Conservation (phyloP, 148 eudicot genomes). For the Rhododendron ovatum region DNA sequence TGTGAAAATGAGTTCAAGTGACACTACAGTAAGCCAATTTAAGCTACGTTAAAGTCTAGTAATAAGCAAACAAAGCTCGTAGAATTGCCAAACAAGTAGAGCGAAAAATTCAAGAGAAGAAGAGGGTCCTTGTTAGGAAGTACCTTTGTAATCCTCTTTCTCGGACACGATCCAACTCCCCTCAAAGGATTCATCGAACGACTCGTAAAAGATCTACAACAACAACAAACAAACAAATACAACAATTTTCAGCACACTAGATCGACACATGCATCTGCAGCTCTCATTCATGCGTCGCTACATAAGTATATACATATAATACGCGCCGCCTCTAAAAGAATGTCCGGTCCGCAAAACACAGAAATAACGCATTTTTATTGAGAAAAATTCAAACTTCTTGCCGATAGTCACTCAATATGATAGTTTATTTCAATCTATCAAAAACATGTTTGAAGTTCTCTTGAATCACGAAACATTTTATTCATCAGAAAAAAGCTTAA, state of each 20-base stretch:
- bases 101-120: neutral
- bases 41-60: neutral
- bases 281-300: neutral
- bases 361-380: no score
- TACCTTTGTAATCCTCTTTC: conserved; percentile 80
- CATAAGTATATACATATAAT: neutral
- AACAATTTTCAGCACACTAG: conserved; percentile 7
- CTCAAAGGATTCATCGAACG: conserved; percentile 78
- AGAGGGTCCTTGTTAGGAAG: neutral
- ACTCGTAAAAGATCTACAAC: conserved; percentile 60
- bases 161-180: conserved; percentile 82
- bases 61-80: neutral
- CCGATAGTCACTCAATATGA: no score
- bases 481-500: no score
- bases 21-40: neutral
- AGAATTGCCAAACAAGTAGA: neutral
- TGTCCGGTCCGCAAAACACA: no score
- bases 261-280: neutral
- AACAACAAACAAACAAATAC: neutral
- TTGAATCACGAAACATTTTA: no score
- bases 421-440: no score
- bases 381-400: no score
- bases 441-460: no score
- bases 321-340: no score
- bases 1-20: neutral